Evolutionary conservation across 345 rosid genomes (phyloP).

Genomic region (Gossypium arboreum): DNA sequence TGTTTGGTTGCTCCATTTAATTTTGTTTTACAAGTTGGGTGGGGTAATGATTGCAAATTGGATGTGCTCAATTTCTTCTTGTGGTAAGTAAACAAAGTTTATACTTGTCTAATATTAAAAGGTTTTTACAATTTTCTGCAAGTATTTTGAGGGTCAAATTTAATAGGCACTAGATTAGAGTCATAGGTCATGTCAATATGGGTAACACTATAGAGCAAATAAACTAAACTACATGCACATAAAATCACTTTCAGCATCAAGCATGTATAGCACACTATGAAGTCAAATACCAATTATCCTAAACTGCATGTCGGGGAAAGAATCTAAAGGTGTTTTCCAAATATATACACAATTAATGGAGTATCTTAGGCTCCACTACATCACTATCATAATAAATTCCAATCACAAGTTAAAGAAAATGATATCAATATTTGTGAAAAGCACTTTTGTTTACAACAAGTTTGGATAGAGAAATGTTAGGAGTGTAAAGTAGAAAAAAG

Average conservation of each 20-base stretch:
- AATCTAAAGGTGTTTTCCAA: background rate
- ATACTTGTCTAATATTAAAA: background rate
- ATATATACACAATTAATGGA: background rate
- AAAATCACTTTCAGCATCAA: background rate
- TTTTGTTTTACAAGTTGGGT: background rate
- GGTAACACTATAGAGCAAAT: background rate
- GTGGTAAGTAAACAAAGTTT: background rate
- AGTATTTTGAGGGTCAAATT: background rate
- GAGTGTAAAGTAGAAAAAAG: background rate
- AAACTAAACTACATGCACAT: background rate
- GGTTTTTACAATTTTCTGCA: background rate
- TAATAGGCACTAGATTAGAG: background rate
- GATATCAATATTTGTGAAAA: background rate
- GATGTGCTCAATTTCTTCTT: background rate
- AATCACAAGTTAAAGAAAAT: background rate
- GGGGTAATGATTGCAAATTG: background rate
- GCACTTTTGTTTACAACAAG: background rate
- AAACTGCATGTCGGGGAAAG: background rate
- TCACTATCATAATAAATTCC: background rate
- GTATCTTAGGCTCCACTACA: background rate
- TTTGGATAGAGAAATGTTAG: background rate
- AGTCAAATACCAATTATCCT: background rate
- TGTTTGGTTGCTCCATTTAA: background rate
- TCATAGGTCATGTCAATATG: background rate
- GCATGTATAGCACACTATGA: background rate